Evolutionary conservation across 129 eudicot species (phyloP), one percentile per base, ranked within the genome.

Genomic region (Flaveria brownii): DNA sequence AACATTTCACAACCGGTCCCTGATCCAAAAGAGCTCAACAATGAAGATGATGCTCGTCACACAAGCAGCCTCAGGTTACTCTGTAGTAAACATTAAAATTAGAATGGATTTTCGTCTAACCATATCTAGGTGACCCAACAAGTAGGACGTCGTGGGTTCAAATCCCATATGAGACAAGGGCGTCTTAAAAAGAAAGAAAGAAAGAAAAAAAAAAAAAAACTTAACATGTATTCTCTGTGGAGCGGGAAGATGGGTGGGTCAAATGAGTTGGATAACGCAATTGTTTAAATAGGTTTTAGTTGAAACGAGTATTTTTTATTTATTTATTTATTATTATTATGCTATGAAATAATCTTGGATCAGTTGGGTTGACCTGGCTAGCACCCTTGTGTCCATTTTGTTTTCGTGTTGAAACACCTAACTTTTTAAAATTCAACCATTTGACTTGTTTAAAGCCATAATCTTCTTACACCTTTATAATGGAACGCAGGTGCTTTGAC

Each of bases 21-120:
- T 17, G 68, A 79, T 61, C 18, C 79, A 26, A 59, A 76, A 56
- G 41, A 73, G 14, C 81, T 87, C 17, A 77, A 75, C 73, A 84
- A 79, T 71, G 71, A 63, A 0, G 72, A 45, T 8, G 70, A 50
- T 59, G 5, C 70, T 45, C 76, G 23, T 43, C 81, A 36, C 36
- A 84, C 93, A 20, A 73, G 62, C 15, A 79, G 79, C 66, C 82
- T 91, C 56, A 84, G 96, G 93, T 90, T 9, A 73, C 41, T 52
- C 17, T 50, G 39, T 65, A 68, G 33, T 50, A 17, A 52, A 23
- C 10, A 56, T 25, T n/a, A 9, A 23, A 46, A 46, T 47, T 12
- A 30, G 28, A 23, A 9, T 61, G 67, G 41, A 14, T 25, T 60
- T 60, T 60, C 2, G 39, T 13, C 63, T 20, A 56, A 30, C 4